phyloP scores from a whole-genome alignment of 2,329 filamentous ascomycete species.

The Pseudonectria buxi region DNA sequence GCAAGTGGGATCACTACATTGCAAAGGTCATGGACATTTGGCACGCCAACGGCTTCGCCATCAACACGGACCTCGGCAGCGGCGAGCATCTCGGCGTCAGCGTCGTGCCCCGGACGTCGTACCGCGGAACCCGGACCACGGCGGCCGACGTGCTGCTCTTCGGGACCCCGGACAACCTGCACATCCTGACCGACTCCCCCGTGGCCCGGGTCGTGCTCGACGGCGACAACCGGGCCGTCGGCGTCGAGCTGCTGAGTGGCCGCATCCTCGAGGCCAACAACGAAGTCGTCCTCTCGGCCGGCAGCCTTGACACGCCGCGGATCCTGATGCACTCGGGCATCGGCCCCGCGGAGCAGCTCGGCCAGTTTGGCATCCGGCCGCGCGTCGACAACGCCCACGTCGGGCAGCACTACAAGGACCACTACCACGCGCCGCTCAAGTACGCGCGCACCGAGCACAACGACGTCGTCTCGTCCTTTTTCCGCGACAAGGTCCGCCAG shows the following conservation, averaged over 20 bases:
- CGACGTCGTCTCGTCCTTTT: slow-evolving; percentile 5
- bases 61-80: slow-evolving; percentile 9
- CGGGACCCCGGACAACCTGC: slow-evolving; percentile 4
- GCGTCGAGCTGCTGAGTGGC: slow-evolving; percentile 8
- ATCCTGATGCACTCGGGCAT: slow-evolving; percentile 13
- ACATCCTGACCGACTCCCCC: slow-evolving; percentile 5
- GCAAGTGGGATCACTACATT: slow-evolving; percentile 10
- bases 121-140: slow-evolving; percentile 8
- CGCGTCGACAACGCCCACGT: background rate
- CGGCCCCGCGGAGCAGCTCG: background rate
- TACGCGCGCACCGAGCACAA: slow-evolving; percentile 9
- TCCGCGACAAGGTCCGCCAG: slow-evolving; percentile 10
- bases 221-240: background rate
- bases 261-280: slow-evolving; percentile 4
- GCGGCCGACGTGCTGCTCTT: slow-evolving; percentile 8
- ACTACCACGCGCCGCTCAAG: slow-evolving; percentile 12
- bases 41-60: slow-evolving; percentile 8
- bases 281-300: slow-evolving; percentile 11
- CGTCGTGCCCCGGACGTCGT: slow-evolving; percentile 7
- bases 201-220: slow-evolving; percentile 9
- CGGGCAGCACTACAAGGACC: slow-evolving; percentile 8
- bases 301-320: slow-evolving; percentile 11
- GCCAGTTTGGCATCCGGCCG: background rate
- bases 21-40: slow-evolving; percentile 8
- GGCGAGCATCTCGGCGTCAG: slow-evolving; percentile 9